phyloP scores from a whole-genome alignment of 805 yeast species.

The Candida incommunis region DNA sequence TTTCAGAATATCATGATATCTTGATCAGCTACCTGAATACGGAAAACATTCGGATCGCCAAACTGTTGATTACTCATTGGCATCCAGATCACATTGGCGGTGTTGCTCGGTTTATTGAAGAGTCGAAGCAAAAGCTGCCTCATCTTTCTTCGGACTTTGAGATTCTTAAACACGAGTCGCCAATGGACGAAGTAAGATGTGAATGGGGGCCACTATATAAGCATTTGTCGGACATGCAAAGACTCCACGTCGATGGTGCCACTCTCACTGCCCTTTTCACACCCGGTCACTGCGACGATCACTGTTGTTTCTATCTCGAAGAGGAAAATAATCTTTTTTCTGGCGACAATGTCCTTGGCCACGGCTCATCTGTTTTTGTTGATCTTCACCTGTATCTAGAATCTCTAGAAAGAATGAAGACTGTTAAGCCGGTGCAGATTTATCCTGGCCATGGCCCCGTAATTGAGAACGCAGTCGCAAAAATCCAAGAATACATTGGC shows the following conservation, averaged over 20 bases:
- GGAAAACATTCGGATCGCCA: slow-evolving; percentile 13
- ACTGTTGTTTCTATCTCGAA: slow-evolving; percentile 20
- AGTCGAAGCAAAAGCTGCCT: slow-evolving; percentile 3
- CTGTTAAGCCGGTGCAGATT: slow-evolving; percentile 11
- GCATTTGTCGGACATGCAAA: background rate
- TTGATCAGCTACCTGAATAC: slow-evolving; percentile 13
- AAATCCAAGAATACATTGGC: slow-evolving; percentile 18
- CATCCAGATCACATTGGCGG: slow-evolving; percentile 24
- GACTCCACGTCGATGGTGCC: slow-evolving; percentile 14
- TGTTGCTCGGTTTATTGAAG: slow-evolving; percentile 10
- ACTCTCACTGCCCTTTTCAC: slow-evolving; percentile 16
- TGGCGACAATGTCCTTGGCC: slow-evolving; percentile 26
- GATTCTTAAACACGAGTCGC: slow-evolving; percentile 2
- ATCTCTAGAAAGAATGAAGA: slow-evolving; percentile 16
- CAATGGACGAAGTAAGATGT: background rate
- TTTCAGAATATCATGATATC: slow-evolving; percentile 14
- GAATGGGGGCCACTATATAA: background rate
- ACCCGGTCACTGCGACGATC: slow-evolving; percentile 27
- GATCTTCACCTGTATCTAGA: slow-evolving; percentile 18
- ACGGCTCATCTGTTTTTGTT: slow-evolving; percentile 22
- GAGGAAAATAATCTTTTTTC: slow-evolving; percentile 21
- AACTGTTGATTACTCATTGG: slow-evolving; percentile 23
- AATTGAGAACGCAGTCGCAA: slow-evolving; percentile 17
- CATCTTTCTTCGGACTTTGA: background rate
- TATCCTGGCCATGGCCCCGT: slow-evolving; percentile 26